Evolutionary conservation across 164 flowering plant genomes (phyloP).

Genomic region (Vitis riparia): DNA sequence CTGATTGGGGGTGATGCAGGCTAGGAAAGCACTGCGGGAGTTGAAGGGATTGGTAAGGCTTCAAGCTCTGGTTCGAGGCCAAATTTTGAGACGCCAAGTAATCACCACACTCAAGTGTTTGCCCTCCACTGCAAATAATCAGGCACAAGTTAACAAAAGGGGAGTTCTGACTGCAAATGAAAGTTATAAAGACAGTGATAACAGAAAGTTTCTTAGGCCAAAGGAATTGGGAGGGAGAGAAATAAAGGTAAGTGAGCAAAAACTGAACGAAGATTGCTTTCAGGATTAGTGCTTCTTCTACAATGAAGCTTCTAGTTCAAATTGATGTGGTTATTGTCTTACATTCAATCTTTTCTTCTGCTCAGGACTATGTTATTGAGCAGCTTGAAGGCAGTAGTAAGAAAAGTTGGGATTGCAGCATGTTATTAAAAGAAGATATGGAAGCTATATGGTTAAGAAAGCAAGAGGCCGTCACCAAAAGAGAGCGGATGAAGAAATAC

Average conservation of each 20-base stretch:
- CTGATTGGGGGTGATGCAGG: slow-evolving; percentile 38
- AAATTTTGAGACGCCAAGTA: slow-evolving; percentile 59
- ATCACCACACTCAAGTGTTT: slow-evolving; percentile 30
- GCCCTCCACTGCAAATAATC: slow-evolving; percentile 35
- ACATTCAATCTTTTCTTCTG: not conserved
- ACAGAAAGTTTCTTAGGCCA: slow-evolving; percentile 17
- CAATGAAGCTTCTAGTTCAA: too few relatives aligned
- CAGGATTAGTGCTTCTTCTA: not conserved
- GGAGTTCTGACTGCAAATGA: slow-evolving; percentile 18
- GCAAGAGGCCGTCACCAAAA: slow-evolving; percentile 39
- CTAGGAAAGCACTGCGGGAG: slow-evolving; percentile 84
- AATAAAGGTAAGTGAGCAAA: slow-evolving; percentile 15
- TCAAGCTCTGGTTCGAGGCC: slow-evolving; percentile 82
- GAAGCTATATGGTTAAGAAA: slow-evolving; percentile 33
- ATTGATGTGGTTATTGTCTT: too few relatives aligned
- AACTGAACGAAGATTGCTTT: not conserved
- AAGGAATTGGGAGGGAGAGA: slow-evolving; percentile 22
- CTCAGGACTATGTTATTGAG: not conserved
- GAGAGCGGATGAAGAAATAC: slow-evolving; percentile 53
- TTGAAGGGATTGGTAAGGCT: slow-evolving; percentile 82
- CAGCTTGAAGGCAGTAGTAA: slow-evolving; percentile 29
- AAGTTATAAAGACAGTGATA: slow-evolving; percentile 12
- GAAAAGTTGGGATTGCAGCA: slow-evolving; percentile 39
- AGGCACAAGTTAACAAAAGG: slow-evolving; percentile 27
- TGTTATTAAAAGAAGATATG: slow-evolving; percentile 37